Evolutionary conservation across 2,329 filamentous ascomycete genomes (phyloP).

Genomic region (Plenodomus lindquistii): DNA sequence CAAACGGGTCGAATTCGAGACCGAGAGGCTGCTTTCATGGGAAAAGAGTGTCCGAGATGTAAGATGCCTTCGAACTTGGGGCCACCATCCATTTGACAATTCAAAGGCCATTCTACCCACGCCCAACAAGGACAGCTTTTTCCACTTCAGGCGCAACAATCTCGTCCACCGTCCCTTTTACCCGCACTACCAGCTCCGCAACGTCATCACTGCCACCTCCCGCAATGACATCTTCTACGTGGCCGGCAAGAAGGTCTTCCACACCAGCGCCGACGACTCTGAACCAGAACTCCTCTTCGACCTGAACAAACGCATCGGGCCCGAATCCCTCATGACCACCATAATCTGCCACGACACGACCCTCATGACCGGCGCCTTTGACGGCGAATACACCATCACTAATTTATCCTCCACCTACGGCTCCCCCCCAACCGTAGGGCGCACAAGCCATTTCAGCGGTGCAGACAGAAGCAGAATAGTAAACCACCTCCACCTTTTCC

Average conservation of each 20-base stretch:
- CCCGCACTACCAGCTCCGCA: conserved; percentile 63
- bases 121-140: conserved; percentile 51
- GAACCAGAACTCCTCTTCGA: conserved; percentile 53
- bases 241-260: conserved; percentile 52
- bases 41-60: conserved; percentile 25
- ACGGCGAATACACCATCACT: conserved; percentile 60
- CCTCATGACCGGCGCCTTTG: conserved; percentile 60
- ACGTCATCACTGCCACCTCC: conserved; percentile 58
- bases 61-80: conserved; percentile 2
- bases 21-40: conserved; percentile 19
- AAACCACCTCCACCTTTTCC: conserved; percentile 61
- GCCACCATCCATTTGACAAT: conserved; percentile 9
- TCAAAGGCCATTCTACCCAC: conserved; percentile 27
- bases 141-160: conserved; percentile 54
- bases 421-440: conserved; percentile 47
- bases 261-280: conserved; percentile 53
- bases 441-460: conserved; percentile 53
- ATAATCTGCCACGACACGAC: conserved; percentile 55
- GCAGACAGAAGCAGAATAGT: conserved; percentile 58
- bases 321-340: conserved; percentile 55
- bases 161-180: conserved; percentile 55
- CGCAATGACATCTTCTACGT: conserved; percentile 61
- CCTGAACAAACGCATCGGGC: conserved; percentile 46
- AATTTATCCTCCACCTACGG: conserved; percentile 44
- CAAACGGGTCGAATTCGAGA: conserved; percentile 30